phyloP scores from a whole-genome alignment of 108 stramenopile genomes.

The Aurantiochytrium sp. region DNA sequence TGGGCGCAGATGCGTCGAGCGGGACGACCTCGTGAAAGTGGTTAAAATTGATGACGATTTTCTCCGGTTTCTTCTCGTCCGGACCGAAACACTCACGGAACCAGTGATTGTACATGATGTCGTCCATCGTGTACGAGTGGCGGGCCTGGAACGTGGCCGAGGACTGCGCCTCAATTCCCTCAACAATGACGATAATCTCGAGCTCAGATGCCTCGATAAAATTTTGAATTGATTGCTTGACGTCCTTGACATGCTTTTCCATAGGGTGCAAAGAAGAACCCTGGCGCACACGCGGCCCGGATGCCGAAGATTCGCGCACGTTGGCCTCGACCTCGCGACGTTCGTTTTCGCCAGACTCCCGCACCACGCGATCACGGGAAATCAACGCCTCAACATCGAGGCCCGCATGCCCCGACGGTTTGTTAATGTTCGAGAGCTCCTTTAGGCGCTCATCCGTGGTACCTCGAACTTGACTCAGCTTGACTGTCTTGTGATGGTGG shows the following conservation, averaged over 20 bases:
- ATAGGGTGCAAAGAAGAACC: neutral
- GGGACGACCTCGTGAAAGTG: neutral
- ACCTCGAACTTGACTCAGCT: neutral
- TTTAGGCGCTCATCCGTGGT: neutral
- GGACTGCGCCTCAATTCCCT: neutral
- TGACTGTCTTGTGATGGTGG: neutral
- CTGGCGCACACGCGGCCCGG: neutral
- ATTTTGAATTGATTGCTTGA: neutral
- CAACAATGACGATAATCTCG: conserved; percentile 19
- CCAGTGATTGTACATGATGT: neutral
- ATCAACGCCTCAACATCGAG: neutral
- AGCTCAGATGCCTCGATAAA: neutral
- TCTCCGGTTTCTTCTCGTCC: neutral
- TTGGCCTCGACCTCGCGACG: neutral
- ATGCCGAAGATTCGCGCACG: neutral
- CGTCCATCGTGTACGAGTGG: conserved; percentile 22
- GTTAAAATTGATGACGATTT: neutral
- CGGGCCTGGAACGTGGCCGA: neutral
- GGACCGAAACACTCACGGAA: neutral
- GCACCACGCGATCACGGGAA: neutral
- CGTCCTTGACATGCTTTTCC: neutral
- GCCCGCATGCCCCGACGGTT: neutral
- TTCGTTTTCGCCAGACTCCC: neutral
- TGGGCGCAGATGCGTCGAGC: neutral
- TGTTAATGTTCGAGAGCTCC: neutral